Percentiles rank a stretch among this genome's conserved stretches.
Evolutionary conservation across 768 basidiomycete genomes (phyloP).

Genomic region (Leucocoprinus leucothites): DNA sequence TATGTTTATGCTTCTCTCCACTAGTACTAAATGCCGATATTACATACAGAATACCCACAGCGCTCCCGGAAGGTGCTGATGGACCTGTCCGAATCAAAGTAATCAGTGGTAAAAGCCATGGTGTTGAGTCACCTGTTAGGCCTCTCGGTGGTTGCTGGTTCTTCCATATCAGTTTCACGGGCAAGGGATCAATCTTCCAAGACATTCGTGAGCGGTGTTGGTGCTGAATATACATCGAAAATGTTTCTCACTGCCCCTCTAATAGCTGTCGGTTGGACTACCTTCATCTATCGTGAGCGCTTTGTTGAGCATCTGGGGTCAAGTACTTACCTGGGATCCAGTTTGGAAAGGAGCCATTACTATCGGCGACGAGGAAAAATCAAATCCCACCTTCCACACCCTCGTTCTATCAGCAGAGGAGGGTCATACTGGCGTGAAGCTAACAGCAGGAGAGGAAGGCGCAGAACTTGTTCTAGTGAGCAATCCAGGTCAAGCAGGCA

Average conservation of each 20-base stretch:
- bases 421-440: slow-evolving; percentile 63
- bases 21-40: background rate
- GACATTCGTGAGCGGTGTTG: slow-evolving; percentile 67
- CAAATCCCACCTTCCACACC: slow-evolving; percentile 68
- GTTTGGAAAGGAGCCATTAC: slow-evolving; percentile 65
- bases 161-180: slow-evolving; percentile 72
- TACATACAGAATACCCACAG: slow-evolving; percentile 57
- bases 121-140: slow-evolving; percentile 81
- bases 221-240: background rate
- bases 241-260: slow-evolving; percentile 5
- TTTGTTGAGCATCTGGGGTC: background rate
- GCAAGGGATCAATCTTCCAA: slow-evolving; percentile 71
- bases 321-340: slow-evolving; percentile 21
- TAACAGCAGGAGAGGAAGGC: slow-evolving; percentile 55
- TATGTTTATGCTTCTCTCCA: slow-evolving; percentile 26
- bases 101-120: slow-evolving; percentile 87
- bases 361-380: slow-evolving; percentile 48
- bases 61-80: slow-evolving; percentile 66
- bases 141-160: slow-evolving; percentile 95
- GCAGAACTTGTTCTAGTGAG: slow-evolving; percentile 76
- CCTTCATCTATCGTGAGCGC: slow-evolving; percentile 76
- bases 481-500: background rate
- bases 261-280: slow-evolving; percentile 81
- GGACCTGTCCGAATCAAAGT: slow-evolving; percentile 75
- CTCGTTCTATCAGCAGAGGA: slow-evolving; percentile 69